phyloP scores from a whole-genome alignment of 106 monocot genomes.

The Allium sativum region DNA sequence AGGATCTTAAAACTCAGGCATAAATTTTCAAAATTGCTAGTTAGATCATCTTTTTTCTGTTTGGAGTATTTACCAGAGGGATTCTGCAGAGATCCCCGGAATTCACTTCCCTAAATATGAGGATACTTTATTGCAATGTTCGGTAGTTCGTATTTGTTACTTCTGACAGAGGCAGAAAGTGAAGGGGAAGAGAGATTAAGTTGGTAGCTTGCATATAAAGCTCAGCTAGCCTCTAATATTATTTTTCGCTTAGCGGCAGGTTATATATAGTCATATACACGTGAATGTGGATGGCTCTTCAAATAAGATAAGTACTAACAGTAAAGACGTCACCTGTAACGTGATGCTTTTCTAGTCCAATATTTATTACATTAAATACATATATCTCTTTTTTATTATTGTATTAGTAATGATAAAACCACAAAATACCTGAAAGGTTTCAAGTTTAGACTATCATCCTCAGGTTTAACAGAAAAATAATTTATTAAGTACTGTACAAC shows the following conservation, averaged over 20 bases:
- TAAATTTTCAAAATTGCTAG: neutral
- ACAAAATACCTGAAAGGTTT: too few relatives aligned
- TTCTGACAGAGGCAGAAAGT: neutral
- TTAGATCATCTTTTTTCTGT: neutral
- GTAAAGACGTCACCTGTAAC: too few relatives aligned
- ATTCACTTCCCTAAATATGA: neutral
- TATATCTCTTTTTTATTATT: too few relatives aligned
- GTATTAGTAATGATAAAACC: too few relatives aligned
- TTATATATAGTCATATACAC: neutral
- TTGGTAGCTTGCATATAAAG: slow-evolving; percentile 6
- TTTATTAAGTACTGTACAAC: too few relatives aligned
- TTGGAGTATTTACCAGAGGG: slow-evolving; percentile 7
- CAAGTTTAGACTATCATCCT: too few relatives aligned
- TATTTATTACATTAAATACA: too few relatives aligned
- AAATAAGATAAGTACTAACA: too few relatives aligned
- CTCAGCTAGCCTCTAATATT: slow-evolving; percentile 10
- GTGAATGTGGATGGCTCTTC: neutral
- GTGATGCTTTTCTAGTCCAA: too few relatives aligned
- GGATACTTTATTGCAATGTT: neutral
- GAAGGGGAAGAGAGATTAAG: neutral
- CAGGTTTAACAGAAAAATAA: too few relatives aligned
- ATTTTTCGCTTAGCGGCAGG: neutral
- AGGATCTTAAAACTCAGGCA: slow-evolving; percentile 35
- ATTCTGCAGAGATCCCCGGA: slow-evolving; percentile 11
- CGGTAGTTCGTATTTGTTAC: slow-evolving; percentile 1